Evolutionary conservation across 192 early-diverging fungal species (phyloP), one percentile per base, ranked within the genome.

Genomic region (Gryganskiella cystojenkinii): DNA sequence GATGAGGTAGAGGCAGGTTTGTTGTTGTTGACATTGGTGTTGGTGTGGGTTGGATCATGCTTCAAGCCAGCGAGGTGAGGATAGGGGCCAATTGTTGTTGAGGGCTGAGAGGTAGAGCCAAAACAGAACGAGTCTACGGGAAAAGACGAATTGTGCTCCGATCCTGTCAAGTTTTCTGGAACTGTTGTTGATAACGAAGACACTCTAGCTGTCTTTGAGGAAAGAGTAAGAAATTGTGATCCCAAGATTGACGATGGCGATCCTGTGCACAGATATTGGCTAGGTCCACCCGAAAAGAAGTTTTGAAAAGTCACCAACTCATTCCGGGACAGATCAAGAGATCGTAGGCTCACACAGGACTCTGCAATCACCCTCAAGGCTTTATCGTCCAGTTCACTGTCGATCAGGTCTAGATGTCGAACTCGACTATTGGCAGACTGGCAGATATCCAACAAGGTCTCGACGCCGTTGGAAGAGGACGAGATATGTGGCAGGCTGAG

Each of bases 311-410:
- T 57, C 10, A 76, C 34, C 5, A 57, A 30, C 46, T 76, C 73
- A 46, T 76, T 76, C 54, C 65, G 51, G 4, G 73, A 76, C 33
- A 76, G 47, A 60, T 76, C 73, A 3, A 76, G 17, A 9, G 73
- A 52, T 24, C 19, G 62, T 6, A 76, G 40, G 4, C 34, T n/a
- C 22, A 59, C 54, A 44, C 73, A 76, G 9, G 64, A 11, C n/a
- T 57, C 51, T 1, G 59, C 60, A n/a, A 76, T 63, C 10, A 51
- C 31, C 11, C 14, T 13, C 14, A 76, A 40, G 8, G 53, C 35
- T 0, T 24, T 20, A 44, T 68, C 73, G n/a, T 63, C 73, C 15
- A 76, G 51, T 3, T 76, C 73, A 40, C 73, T 68, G 31, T 76
- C 65, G 33, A 76, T 52, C 6, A 76, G 54, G 5, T 76, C 73